A percentile compares a stretch with the other conserved stretches of the same genome.
Evolutionary conservation across 148 eudicot genomes (phyloP).

Genomic region (Dysphania ambrosioides): DNA sequence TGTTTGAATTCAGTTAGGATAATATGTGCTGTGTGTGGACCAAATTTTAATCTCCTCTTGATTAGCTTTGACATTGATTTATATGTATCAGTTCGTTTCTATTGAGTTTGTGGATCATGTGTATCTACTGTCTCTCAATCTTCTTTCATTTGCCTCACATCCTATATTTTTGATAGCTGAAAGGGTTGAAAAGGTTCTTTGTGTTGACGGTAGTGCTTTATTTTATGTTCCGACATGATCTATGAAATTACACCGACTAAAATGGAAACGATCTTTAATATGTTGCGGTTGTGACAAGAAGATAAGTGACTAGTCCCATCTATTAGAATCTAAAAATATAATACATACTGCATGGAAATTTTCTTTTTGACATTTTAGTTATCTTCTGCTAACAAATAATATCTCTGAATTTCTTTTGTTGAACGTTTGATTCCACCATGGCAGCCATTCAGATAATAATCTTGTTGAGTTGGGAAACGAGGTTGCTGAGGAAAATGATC

Average conservation of each 20-base stretch:
- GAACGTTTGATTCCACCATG: slow-evolving; percentile 24
- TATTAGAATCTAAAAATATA: neutral
- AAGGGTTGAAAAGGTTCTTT: neutral
- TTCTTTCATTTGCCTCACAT: neutral
- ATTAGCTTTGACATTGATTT: neutral
- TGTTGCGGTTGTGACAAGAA: neutral
- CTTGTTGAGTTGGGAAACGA: slow-evolving; percentile 73
- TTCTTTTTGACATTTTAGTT: neutral
- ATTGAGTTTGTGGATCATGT: neutral
- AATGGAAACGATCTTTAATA: neutral
- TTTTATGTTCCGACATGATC: neutral
- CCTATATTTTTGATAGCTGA: neutral
- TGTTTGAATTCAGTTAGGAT: no score
- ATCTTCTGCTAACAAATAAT: neutral
- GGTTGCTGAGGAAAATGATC: slow-evolving; percentile 71
- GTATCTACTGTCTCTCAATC: neutral
- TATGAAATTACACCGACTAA: neutral
- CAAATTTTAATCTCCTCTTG: neutral
- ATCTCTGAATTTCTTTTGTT: slow-evolving; percentile 7
- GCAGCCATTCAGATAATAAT: slow-evolving; percentile 90
- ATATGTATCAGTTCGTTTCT: neutral
- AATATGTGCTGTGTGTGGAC: neutral
- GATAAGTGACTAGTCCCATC: neutral
- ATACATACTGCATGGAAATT: neutral
- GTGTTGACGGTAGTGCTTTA: neutral